Evolutionary conservation across 1,284 basidiomycete species (phyloP), one percentile per base, ranked within the genome.

Genomic region (Leccinum holopus): DNA sequence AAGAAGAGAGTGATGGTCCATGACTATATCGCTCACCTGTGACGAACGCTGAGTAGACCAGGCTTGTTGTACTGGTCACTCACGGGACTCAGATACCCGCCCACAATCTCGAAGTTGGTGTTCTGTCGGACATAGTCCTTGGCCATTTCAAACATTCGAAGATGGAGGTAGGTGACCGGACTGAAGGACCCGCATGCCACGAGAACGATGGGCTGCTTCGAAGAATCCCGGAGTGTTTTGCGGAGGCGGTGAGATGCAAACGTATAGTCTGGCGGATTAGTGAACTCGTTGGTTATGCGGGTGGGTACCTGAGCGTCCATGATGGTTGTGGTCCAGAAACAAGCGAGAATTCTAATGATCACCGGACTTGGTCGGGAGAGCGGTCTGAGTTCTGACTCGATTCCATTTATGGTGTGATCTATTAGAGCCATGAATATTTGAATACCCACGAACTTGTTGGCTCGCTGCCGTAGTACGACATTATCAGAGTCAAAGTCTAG

Each of bases 101-200:
- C 95, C 69, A 97, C 84, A 69, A 98, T 90, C 80, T 97, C 95
- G 72, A 93, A 97, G 67, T 95, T 87, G 65, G 94, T 95, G 70
- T 92, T 93, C 73, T 97, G 95, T 59, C 94, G 85, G 63, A 94
- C 87, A 72, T 94, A 95, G 80, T 98, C 95, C 78, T 91, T 93
- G 62, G 95, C 95, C 95, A 98, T 97, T 77, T 97, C 95, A 77
- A 97, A 98, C 93, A 98, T 97, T 63, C 95, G 91, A 44, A 94
- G 87, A 72, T 90, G 90, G 62, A 92, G 86, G 69, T 90, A 92
- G 18, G 90, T 92, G 65, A 92, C 85, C 16, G 89, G 90, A 73
- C 87, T 91, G 82, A 92, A 92, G 66, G 90, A 92, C 47, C 90
- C 90, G 69, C 90, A 92, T 62, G 87, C 90, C 62, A 93, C 87